Evolutionary conservation across 2,329 filamentous ascomycete genomes (phyloP), one percentile per base, ranked within the genome.

Genomic region (Bretziella fagacearum): DNA sequence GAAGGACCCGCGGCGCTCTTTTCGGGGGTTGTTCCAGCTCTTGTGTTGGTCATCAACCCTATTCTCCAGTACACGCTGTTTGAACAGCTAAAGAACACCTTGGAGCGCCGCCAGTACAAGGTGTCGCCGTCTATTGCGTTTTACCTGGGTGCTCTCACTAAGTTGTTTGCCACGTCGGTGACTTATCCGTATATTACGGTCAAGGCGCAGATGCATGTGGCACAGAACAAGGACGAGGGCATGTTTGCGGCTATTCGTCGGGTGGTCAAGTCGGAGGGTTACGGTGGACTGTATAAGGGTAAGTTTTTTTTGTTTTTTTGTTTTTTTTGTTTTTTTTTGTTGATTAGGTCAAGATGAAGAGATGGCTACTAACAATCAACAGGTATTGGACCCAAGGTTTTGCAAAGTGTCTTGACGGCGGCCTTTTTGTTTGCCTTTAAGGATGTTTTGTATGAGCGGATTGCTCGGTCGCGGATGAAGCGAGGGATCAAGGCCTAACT

Each of bases 121-220:
- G 74, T 96, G 49, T 93, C 84, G 0, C 85, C 89, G 1, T 80
- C 77, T 47, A 76, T 93, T 55, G 86, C 85, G 43, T 98, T 98
- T 63, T 75, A 91, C 59, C 71, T 98, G 2, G 91, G 91, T 52
- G 91, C 91, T 1, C 60, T 96, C 26, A 87, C 91, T 63, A 98
- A 98, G 73, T 71, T 98, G 53, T 79, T 95, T 52, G 91, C 91
- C 20, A 98, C 91, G 2, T 78, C 72, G 52, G 83, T 96, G 57
- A 98, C 91, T 4, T 98, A 98, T 63, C 91, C 91, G 8, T 98
- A 98, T 62, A 96, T 98, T 62, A 98, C 91, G 3, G 82, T 98
- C 57, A 98, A 98, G 78, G 93, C 86, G 64, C 77, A 85, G 60
- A 94, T 94, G 77, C 91, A 98, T 62, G 85, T 98, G 52, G 85